These are phyloP conservation scores for Pulicaria dysenterica DNA, from an alignment of 129 eudicot genomes.

Conservation along the genomic window DNA sequence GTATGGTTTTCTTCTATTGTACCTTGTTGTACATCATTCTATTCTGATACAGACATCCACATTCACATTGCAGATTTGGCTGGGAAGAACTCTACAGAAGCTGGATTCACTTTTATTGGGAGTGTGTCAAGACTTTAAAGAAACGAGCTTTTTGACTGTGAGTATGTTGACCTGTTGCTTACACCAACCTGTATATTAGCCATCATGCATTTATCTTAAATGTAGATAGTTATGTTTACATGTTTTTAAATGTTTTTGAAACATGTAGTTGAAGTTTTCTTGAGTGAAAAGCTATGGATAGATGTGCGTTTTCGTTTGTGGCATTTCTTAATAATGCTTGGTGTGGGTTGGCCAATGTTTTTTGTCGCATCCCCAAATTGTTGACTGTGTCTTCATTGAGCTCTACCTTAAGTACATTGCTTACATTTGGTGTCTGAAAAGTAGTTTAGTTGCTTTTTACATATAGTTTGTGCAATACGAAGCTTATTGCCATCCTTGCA, in stretches of 20 bases:
- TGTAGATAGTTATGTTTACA: background rate
- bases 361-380: background rate
- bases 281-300: too few species aligned
- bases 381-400: constrained; percentile 9
- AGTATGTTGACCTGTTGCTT: constrained; percentile 40
- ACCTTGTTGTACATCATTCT: background rate
- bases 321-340: too few species aligned
- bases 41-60: constrained; percentile 1
- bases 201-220: background rate
- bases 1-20: constrained; percentile 14
- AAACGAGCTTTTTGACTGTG: constrained; percentile 79
- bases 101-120: constrained; percentile 89
- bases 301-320: too few species aligned
- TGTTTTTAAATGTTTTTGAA: too few species aligned
- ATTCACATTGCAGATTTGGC: constrained; percentile 75
- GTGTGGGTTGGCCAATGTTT: background rate
- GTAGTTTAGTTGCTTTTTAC: constrained; percentile 18
- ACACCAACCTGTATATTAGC: background rate
- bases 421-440: background rate
- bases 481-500: constrained; percentile 37
- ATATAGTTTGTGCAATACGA: constrained; percentile 8
- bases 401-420: background rate
- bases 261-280: too few species aligned
- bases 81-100: constrained; percentile 87
- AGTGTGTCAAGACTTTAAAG: constrained; percentile 95